Percentiles rank a stretch among this genome's conserved stretches.
Conservation (phyloP, 1,284 basidiomycete genomes). For the Cutaneotrichosporon sp. region DNA sequence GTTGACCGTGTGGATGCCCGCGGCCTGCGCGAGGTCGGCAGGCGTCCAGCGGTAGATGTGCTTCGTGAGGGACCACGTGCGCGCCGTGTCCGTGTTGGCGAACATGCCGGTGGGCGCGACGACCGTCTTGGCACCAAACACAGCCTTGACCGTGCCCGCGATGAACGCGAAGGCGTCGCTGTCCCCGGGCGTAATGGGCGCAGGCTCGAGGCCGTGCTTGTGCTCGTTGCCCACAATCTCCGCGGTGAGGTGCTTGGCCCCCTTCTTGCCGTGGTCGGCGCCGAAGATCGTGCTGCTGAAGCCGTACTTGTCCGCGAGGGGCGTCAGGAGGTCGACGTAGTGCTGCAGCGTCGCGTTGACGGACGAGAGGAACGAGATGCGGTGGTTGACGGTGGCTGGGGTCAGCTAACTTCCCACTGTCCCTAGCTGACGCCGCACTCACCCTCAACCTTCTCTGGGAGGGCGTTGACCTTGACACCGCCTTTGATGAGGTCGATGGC, state of each 20-base stretch:
- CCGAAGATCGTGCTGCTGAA: slow-evolving; percentile 48
- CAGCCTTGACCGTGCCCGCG: slow-evolving; percentile 50
- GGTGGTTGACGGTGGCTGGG: slow-evolving; percentile 18
- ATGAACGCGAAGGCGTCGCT: slow-evolving; percentile 53
- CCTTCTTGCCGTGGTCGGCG: slow-evolving; percentile 7
- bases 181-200: slow-evolving; percentile 54
- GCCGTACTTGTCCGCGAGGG: slow-evolving; percentile 51
- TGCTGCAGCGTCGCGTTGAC: slow-evolving; percentile 53
- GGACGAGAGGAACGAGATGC: slow-evolving; percentile 47
- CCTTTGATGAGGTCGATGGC: slow-evolving; percentile 52
- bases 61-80: slow-evolving; percentile 53
- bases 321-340: slow-evolving; percentile 47
- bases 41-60: slow-evolving; percentile 58
- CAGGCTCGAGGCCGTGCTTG: slow-evolving; percentile 52
- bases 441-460: slow-evolving; percentile 52
- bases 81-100: slow-evolving; percentile 55
- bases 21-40: slow-evolving; percentile 42
- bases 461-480: slow-evolving; percentile 54
- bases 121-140: slow-evolving; percentile 53
- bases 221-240: slow-evolving; percentile 14
- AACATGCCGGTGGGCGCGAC: slow-evolving; percentile 58
- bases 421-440: slow-evolving; percentile 12
- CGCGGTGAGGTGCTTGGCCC: slow-evolving; percentile 18
- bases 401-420: not conserved
- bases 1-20: slow-evolving; percentile 57